phyloP scores from a whole-genome alignment of 306 rosid genomes.

The Rubus parviflorus region DNA sequence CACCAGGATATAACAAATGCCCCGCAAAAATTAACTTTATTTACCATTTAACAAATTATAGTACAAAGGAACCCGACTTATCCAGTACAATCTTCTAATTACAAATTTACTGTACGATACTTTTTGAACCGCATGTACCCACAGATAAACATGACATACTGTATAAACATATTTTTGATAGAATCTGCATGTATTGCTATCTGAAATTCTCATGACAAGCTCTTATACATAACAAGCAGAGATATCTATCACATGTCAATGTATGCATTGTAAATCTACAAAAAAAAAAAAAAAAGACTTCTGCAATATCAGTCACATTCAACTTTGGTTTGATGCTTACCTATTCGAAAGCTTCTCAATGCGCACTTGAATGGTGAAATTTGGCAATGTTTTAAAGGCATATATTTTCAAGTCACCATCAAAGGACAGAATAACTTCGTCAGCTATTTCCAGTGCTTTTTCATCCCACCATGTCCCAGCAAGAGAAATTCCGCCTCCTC shows the following conservation, averaged over 20 bases:
- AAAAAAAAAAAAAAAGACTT: background rate
- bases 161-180: too few species aligned
- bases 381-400: slow-evolving; percentile 68
- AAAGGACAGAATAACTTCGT: slow-evolving; percentile 64
- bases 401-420: slow-evolving; percentile 72
- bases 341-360: slow-evolving; percentile 77
- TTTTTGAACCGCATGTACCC: background rate
- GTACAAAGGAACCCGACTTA: background rate
- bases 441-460: slow-evolving; percentile 72
- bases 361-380: slow-evolving; percentile 73
- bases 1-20: background rate
- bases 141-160: background rate
- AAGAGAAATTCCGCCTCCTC: slow-evolving; percentile 86
- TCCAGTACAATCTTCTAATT: background rate
- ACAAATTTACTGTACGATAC: background rate
- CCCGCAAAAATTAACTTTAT: background rate
- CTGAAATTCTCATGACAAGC: background rate
- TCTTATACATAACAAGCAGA: background rate
- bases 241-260: background rate
- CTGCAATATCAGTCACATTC: background rate
- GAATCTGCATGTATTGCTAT: background rate
- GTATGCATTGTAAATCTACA: background rate
- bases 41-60: background rate
- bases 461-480: slow-evolving; percentile 96
- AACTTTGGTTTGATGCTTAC: slow-evolving; percentile 39